A percentile compares a stretch with the other conserved stretches of the same genome.
These are phyloP conservation scores for Fusarium sp. DNA, from an alignment of 2,329 filamentous ascomycete genomes.

Conservation along the genomic window DNA sequence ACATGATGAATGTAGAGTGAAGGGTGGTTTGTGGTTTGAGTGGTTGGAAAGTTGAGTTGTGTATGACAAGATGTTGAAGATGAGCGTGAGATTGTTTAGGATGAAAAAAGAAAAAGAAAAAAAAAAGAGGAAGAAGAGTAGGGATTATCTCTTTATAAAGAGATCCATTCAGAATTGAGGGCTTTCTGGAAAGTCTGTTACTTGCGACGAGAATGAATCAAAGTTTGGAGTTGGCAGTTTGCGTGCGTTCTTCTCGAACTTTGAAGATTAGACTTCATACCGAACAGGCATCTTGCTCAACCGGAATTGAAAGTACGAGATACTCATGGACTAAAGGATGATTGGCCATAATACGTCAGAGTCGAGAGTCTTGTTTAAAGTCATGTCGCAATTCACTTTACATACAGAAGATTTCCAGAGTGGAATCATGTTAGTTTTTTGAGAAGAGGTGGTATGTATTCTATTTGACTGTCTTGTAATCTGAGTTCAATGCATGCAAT, in stretches of 20 bases:
- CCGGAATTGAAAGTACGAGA: neutral
- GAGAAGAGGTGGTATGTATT: neutral
- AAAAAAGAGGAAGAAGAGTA: neutral
- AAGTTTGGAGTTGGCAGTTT: neutral
- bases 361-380: neutral
- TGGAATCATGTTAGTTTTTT: neutral
- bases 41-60: neutral
- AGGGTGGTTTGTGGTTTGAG: too few relatives aligned
- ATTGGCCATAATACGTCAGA: neutral
- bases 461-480: neutral
- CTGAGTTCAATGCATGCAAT: neutral
- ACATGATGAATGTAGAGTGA: neutral
- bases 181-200: neutral
- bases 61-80: neutral
- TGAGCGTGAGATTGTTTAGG: neutral
- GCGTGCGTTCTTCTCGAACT: neutral
- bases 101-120: neutral
- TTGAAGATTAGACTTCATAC: neutral
- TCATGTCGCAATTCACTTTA: neutral
- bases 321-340: neutral
- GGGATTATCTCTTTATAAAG: neutral
- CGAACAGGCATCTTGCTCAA: neutral
- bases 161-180: neutral
- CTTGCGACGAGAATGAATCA: neutral
- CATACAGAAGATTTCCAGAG: neutral